A percentile compares a stretch with the other conserved stretches of the same genome.
These are phyloP conservation scores for Lagerstroemia speciosa DNA, from an alignment of 345 rosid genomes.

Conservation along the genomic window DNA sequence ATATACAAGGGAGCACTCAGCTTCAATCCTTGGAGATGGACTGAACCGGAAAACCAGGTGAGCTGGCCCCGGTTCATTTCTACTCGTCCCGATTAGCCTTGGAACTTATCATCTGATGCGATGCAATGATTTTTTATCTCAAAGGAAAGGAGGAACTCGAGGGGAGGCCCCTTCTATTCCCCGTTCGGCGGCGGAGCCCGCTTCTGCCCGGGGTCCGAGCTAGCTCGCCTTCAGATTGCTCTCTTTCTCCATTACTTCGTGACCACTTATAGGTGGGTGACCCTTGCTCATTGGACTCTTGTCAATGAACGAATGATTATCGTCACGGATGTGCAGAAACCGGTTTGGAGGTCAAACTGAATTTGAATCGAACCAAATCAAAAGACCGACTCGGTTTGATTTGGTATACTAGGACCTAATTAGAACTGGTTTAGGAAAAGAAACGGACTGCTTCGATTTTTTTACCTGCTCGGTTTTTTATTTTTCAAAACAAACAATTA, in stretches of 20 bases:
- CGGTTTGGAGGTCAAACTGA: too few relatives aligned
- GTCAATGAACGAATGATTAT: too few relatives aligned
- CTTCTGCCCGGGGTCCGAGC: constrained; percentile 83
- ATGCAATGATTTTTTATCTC: neutral
- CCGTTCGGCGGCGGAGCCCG: constrained; percentile 91
- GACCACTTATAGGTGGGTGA: constrained; percentile 41
- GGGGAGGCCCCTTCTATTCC: constrained; percentile 47
- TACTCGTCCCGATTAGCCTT: neutral
- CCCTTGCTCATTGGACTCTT: neutral
- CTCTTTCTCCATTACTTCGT: constrained; percentile 64
- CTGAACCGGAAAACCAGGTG: constrained; percentile 63
- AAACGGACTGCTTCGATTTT: too few relatives aligned
- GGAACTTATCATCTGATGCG: neutral
- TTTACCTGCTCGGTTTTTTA: too few relatives aligned
- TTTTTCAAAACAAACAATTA: too few relatives aligned
- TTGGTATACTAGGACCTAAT: too few relatives aligned
- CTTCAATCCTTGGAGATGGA: constrained; percentile 91
- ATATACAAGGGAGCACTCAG: constrained; percentile 40
- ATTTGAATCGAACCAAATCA: too few relatives aligned
- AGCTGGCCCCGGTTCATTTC: neutral
- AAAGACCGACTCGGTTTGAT: too few relatives aligned
- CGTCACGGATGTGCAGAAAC: too few relatives aligned
- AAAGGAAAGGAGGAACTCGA: constrained; percentile 84
- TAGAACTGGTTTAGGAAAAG: too few relatives aligned
- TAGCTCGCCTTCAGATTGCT: constrained; percentile 83